Conservation (phyloP, 2,329 filamentous ascomycete species). For the Periconia sp. region DNA sequence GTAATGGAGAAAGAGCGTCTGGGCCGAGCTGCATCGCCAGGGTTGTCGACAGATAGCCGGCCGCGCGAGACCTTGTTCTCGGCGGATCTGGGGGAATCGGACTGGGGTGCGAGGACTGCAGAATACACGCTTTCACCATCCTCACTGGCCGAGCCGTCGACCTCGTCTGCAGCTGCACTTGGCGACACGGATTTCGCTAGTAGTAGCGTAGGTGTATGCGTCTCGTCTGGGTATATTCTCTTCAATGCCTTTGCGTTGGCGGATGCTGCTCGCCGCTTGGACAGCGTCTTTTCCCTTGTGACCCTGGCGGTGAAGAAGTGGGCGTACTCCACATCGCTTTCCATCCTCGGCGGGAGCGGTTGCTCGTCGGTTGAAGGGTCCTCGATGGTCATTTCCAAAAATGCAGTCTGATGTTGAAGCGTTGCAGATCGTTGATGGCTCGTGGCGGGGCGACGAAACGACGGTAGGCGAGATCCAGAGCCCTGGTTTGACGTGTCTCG, state of each 20-base stretch:
- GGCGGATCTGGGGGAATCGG: constrained; percentile 17
- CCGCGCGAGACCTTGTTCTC: constrained; percentile 16
- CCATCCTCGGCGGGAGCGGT: constrained; percentile 21
- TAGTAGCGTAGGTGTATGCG: constrained; percentile 56
- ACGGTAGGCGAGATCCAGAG: constrained; percentile 67
- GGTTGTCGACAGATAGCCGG: constrained; percentile 22
- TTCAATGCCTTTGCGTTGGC: constrained; percentile 48
- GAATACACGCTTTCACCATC: constrained; percentile 48
- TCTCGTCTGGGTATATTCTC: constrained; percentile 52
- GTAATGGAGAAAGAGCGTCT: constrained; percentile 59
- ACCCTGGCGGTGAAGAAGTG: constrained; percentile 48
- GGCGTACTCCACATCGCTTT: constrained; percentile 40
- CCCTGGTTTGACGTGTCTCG: constrained; percentile 54
- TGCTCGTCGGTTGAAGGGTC: constrained; percentile 26
- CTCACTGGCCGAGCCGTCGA: constrained; percentile 45
- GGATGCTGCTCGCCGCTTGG: constrained; percentile 49
- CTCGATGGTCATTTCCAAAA: constrained; percentile 36
- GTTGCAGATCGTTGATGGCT: constrained; percentile 79
- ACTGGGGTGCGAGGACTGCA: constrained; percentile 32
- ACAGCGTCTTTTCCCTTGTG: constrained; percentile 41
- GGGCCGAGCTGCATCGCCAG: constrained; percentile 38
- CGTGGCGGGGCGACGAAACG: constrained; percentile 75
- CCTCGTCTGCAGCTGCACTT: constrained; percentile 29
- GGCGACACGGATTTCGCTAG: constrained; percentile 50
- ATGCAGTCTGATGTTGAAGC: constrained; percentile 60